Evolutionary conservation across 352 stramenopile species (phyloP).

Genomic region (Pythium sukuiense): DNA sequence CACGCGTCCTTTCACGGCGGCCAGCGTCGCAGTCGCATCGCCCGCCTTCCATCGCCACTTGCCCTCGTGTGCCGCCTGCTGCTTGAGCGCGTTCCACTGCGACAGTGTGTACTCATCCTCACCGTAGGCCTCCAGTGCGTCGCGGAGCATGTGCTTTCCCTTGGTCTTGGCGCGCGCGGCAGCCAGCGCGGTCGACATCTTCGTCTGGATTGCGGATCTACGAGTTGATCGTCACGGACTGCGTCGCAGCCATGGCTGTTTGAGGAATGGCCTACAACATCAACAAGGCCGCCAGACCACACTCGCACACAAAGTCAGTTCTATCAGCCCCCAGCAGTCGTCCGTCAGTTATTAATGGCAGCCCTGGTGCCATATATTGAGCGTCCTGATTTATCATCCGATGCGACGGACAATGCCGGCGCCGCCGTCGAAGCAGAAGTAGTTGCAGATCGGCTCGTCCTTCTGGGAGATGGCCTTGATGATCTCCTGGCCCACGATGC

Average conservation of each 20-base stretch:
- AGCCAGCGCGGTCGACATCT: conserved; percentile 67
- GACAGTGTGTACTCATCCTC: conserved; percentile 24
- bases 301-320: conserved; percentile 4
- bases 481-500: conserved; percentile 97
- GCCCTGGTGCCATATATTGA: conserved; percentile 3
- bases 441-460: conserved; percentile 95
- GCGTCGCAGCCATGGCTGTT: neutral
- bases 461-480: conserved; percentile 98
- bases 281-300: neutral
- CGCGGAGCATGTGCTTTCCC: conserved; percentile 62
- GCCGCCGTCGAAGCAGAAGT: conserved; percentile 92
- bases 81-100: conserved; percentile 38
- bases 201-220: neutral
- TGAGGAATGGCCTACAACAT: neutral
- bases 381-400: conserved; percentile 32
- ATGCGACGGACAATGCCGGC: conserved; percentile 60
- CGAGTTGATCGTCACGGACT: neutral
- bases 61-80: conserved; percentile 24
- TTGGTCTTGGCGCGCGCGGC: conserved; percentile 64
- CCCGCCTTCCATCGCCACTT: conserved; percentile 34
- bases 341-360: conserved; percentile 11
- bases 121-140: conserved; percentile 44
- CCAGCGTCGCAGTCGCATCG: conserved; percentile 17
- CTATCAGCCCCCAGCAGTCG: conserved; percentile 9
- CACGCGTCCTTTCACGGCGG: conserved; percentile 20